These are phyloP conservation scores for Simplicillium aogashimaense DNA, from an alignment of 2,329 filamentous ascomycete genomes.

Conservation along the genomic window DNA sequence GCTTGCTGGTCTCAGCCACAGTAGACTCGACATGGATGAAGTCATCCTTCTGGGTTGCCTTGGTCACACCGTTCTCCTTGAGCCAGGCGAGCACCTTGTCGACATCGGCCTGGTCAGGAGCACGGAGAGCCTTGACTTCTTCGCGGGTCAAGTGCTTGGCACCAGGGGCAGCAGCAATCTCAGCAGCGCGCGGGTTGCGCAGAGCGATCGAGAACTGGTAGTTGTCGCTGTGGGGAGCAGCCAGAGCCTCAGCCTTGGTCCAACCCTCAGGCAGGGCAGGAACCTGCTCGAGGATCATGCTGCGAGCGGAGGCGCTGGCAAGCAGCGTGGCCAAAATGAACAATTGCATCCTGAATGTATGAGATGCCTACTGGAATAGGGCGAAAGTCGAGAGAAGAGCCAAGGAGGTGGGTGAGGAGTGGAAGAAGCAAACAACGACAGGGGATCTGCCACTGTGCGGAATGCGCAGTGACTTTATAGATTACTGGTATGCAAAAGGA, in stretches of 20 bases:
- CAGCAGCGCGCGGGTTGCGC: constrained; percentile 1
- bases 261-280: constrained; percentile 3
- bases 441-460: too few relatives aligned
- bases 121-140: constrained; percentile 2
- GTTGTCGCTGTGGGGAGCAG: background rate
- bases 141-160: constrained; percentile 1
- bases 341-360: too few relatives aligned
- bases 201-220: constrained; percentile 4
- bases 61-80: constrained; percentile 14
- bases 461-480: too few relatives aligned
- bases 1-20: constrained; percentile 15
- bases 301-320: constrained; percentile 4
- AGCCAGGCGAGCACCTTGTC: constrained; percentile 24
- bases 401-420: too few relatives aligned
- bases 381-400: too few relatives aligned
- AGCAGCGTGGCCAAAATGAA: constrained; percentile 3
- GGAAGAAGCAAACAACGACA: too few relatives aligned
- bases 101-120: constrained; percentile 3
- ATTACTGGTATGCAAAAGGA: constrained; percentile 4
- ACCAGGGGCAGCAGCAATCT: background rate
- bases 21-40: constrained; percentile 23
- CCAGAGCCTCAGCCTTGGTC: constrained; percentile 1
- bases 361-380: too few relatives aligned
- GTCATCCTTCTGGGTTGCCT: constrained; percentile 14
- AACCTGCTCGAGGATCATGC: constrained; percentile 4